A percentile compares a stretch with the other conserved stretches of the same genome.
These are phyloP conservation scores for Neoascochyta sp. DNA, from an alignment of 2,329 filamentous ascomycete genomes.

Conservation along the genomic window DNA sequence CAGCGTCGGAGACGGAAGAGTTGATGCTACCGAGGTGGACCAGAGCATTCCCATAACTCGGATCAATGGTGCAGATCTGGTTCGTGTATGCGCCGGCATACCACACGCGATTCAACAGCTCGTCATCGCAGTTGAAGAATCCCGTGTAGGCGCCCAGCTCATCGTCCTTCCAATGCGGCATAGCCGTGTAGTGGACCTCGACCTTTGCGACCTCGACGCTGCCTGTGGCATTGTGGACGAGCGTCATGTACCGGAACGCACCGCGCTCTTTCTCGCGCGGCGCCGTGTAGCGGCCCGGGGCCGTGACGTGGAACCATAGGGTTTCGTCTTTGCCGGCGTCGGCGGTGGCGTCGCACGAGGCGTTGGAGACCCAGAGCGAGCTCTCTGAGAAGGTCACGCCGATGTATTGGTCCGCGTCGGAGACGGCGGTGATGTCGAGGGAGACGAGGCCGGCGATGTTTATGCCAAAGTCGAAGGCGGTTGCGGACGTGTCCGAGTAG, in stretches of 20 bases:
- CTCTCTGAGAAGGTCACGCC: conserved; percentile 44
- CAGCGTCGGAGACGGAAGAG: conserved; percentile 25
- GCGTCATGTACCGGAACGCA: conserved; percentile 46
- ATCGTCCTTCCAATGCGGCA: conserved; percentile 42
- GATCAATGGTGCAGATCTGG: conserved; percentile 40
- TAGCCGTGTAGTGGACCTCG: conserved; percentile 45
- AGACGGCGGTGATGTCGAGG: conserved; percentile 33
- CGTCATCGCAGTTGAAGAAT: conserved; percentile 45
- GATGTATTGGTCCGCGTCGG: conserved; percentile 38
- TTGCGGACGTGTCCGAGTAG: conserved; percentile 38
- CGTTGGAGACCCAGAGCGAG: conserved; percentile 49
- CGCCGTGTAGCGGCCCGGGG: conserved; percentile 42
- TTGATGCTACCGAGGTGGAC: conserved; percentile 32
- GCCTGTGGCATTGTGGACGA: conserved; percentile 45
- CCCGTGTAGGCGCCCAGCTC: conserved; percentile 38
- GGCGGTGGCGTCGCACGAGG: conserved; percentile 46
- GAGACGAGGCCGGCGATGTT: conserved; percentile 44
- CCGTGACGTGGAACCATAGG: conserved; percentile 47
- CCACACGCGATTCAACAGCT: conserved; percentile 44
- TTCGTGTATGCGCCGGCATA: conserved; percentile 44
- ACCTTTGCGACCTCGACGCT: conserved; percentile 37
- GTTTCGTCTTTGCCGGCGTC: conserved; percentile 48
- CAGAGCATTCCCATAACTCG: conserved; percentile 35
- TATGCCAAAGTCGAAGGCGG: conserved; percentile 42
- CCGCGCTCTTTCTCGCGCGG: conserved; percentile 43